These are phyloP conservation scores for Angomonas desouzai DNA, from an alignment of 208 protist genomes.

Conservation along the genomic window DNA sequence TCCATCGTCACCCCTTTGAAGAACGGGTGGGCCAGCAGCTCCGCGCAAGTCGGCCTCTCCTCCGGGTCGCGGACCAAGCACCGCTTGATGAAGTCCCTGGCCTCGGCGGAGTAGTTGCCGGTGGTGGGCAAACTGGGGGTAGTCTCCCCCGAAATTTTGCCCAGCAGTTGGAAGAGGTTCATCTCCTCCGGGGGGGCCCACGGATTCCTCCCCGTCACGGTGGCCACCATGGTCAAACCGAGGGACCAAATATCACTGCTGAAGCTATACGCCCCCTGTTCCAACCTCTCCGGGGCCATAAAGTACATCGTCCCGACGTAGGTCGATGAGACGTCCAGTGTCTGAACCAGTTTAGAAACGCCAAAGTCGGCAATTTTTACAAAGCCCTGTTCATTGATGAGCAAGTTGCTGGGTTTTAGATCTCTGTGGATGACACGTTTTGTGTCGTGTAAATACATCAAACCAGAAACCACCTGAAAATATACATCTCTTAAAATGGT, in stretches of 20 bases:
- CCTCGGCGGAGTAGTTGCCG: conserved; percentile 56
- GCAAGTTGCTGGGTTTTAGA: conserved; percentile 96
- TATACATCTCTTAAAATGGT: conserved; percentile 73
- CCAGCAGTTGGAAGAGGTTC: conserved; percentile 83
- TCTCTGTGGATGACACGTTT: conserved; percentile 94
- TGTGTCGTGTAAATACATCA: conserved; percentile 80
- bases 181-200: conserved; percentile 86
- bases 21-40: conserved; percentile 79
- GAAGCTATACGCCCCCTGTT: conserved; percentile 89
- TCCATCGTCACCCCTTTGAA: conserved; percentile 61
- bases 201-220: conserved; percentile 78
- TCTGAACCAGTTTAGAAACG: conserved; percentile 87
- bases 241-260: conserved; percentile 92
- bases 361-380: conserved; percentile 94
- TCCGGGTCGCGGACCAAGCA: conserved; percentile 76
- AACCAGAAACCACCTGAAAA: conserved; percentile 82
- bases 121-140: conserved; percentile 64
- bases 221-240: conserved; percentile 84
- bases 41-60: conserved; percentile 51
- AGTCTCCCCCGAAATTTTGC: conserved; percentile 71
- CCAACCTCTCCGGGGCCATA: conserved; percentile 91
- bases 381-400: conserved; percentile 90
- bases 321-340: conserved; percentile 82
- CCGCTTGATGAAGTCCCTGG: conserved; percentile 68
- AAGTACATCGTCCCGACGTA: conserved; percentile 95